Base-by-base conservation (phyloP, 2,329 filamentous ascomycete species). In the Exophiala phaeomuriformis region DNA sequence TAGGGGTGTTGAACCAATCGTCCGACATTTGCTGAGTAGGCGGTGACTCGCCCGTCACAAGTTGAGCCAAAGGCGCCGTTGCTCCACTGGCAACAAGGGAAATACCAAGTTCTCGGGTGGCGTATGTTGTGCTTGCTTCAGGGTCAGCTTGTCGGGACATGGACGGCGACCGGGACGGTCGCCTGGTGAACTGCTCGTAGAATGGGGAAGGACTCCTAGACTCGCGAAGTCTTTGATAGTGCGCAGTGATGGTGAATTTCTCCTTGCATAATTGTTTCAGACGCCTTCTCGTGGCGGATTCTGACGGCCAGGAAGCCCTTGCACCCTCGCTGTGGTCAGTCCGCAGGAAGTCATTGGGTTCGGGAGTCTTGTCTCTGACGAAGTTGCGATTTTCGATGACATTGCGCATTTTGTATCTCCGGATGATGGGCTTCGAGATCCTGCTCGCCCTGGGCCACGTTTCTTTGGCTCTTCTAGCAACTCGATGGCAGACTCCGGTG, bases 171-270 rank as follows among this genome's bases (percentile, higher is more conserved):
- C 19, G 59, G 7, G 63, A 63, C 46, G 64, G 63, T 29, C 58
- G 63, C 12, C 60, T 64, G 33, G 69, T 64, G 37, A 63, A 63
- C 41, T 69, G 64, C 42, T 74, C 70, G 39, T 66, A 66, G 61
- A 80, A 75, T 2, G 81, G 81, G 28, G 81, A 83, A 7, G 82
- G 81, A 51, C 78, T 84, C 49, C 80, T 74, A 36, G 75, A 78
- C 57, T 77, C 75, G 57, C 84, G 71, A 61, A 84, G 72, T 55
- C 82, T 76, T 64, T 83, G 79, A 64, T 84, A 84, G 63, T 84
- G 80, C 19, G 81, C 79, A 35, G 80, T 77, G 47, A 84, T 77
- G 4, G 75, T 79, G 53, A 82, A 80, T 63, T 82, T 81, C 58
- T 76, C 73, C 65, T 79, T 81, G 66, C 80, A 83, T 10, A 85